These are phyloP conservation scores for Pseudopyricularia javanii DNA, from an alignment of 2,329 filamentous ascomycete species.

Conservation along the genomic window DNA sequence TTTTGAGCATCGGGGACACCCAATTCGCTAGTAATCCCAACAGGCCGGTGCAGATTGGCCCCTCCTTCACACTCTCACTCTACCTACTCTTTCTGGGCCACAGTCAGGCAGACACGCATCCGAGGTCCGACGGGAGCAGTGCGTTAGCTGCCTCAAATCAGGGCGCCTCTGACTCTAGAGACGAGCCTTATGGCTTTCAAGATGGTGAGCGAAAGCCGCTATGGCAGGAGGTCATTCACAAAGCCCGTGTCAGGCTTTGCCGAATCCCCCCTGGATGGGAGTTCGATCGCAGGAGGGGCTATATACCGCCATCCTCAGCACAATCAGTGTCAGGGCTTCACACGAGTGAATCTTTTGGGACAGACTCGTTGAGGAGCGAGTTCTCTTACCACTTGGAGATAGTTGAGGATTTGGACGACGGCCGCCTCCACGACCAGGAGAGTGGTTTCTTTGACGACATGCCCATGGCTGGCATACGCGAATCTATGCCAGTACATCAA, in stretches of 20 bases:
- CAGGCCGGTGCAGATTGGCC: conserved; percentile 68
- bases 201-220: conserved; percentile 53
- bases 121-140: neutral
- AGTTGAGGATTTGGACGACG: conserved; percentile 63
- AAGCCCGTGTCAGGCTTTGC: conserved; percentile 70
- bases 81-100: conserved; percentile 94
- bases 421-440: conserved; percentile 34
- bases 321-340: neutral
- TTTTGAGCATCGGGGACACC: conserved; percentile 76
- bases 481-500: conserved; percentile 39
- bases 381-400: conserved; percentile 75
- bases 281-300: conserved; percentile 25
- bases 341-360: neutral
- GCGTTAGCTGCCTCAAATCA: conserved; percentile 6
- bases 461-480: conserved; percentile 31
- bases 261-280: conserved; percentile 48
- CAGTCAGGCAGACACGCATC: conserved; percentile 10
- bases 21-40: conserved; percentile 59
- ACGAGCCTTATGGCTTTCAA: conserved; percentile 28
- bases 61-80: conserved; percentile 72
- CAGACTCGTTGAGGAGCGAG: conserved; percentile 10
- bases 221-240: conserved; percentile 96
- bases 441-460: conserved; percentile 28
- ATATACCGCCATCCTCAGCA: conserved; percentile 8
- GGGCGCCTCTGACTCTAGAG: conserved; percentile 13